Evolutionary conservation across 2,329 filamentous ascomycete genomes (phyloP), one percentile per base, ranked within the genome.

Genomic region (Scedosporium aurantiacum): DNA sequence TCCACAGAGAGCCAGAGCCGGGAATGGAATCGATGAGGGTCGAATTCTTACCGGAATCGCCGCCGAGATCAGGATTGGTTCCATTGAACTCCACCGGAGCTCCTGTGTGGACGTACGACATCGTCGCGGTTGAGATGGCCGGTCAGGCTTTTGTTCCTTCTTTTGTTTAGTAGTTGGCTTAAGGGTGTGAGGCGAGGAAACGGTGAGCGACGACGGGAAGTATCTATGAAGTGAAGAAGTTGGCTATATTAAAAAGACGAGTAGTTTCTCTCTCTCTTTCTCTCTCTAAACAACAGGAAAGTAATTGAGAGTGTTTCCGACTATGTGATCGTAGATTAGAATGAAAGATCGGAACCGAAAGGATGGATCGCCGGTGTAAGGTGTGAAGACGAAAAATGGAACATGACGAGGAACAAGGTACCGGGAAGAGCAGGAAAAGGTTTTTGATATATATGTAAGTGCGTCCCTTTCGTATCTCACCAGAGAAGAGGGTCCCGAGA

Each of bases 21-120:
- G 32, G 10, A 12, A 37, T 37, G 32, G 32, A 12, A 37, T 37
- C 32, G 10, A 12, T 4, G 32, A 37, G 32, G 32, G 32, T 5
- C 32, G 10, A 37, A 12, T 32, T 40, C 89, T 71, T 82, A 93
- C 89, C 81, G 67, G 90, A 89, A 78, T 95, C 83, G 71, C 90
- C 90, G 68, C 90, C 90, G 62, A 83, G 79, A 64, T 81, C 79
- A 43, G 76, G 65, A 70, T 90, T 74, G 61, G 84, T 87, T 71
- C 83, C 84, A 76, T 87, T 87, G 75, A 86, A 87, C 63, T 70
- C 71, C 65, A 79, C 70, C 45, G 85, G 84, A 55, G 83, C 71
- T 61, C 85, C 84, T 66, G 81, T 73, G 73, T 81, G 81, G 60
- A 78, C 74, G 71, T 87, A 85, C 63, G 82, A 84, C 82, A 85